Evolutionary conservation across 1,284 basidiomycete species (phyloP).

Genomic region (Malassezia yamatoensis): DNA sequence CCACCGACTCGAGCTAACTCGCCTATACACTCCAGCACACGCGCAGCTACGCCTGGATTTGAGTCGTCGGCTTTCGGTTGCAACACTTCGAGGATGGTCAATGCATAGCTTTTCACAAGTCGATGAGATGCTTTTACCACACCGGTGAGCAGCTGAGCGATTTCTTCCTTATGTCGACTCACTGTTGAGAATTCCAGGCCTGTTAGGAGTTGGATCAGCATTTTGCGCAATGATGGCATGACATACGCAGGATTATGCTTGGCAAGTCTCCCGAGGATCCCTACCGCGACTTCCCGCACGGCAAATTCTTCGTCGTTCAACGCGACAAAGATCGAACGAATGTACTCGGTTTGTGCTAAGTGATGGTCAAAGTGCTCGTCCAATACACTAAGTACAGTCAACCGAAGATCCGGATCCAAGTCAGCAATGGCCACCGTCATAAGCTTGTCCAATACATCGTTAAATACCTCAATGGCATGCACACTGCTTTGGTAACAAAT

Average conservation of each 20-base stretch:
- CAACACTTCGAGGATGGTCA: conserved; percentile 87
- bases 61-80: conserved; percentile 75
- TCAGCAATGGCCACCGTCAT: conserved; percentile 94
- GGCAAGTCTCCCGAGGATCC: conserved; percentile 83
- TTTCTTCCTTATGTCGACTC: conserved; percentile 62
- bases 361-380: conserved; percentile 95
- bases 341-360: conserved; percentile 95
- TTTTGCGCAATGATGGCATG: conserved; percentile 92
- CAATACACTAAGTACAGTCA: conserved; percentile 65
- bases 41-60: conserved; percentile 78
- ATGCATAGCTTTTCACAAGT: conserved; percentile 89
- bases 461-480: conserved; percentile 93
- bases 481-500: conserved; percentile 93
- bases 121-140: conserved; percentile 64
- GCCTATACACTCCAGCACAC: conserved; percentile 86
- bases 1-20: conserved; percentile 88
- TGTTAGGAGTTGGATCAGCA: conserved; percentile 88
- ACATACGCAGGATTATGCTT: conserved; percentile 97
- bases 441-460: conserved; percentile 92
- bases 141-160: conserved; percentile 41
- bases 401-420: conserved; percentile 52
- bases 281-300: conserved; percentile 81
- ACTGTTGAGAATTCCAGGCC: conserved; percentile 94
- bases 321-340: conserved; percentile 90
- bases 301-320: conserved; percentile 94